Evolutionary conservation across 306 rosid genomes (phyloP).

Genomic region (Dicorynia guianensis): DNA sequence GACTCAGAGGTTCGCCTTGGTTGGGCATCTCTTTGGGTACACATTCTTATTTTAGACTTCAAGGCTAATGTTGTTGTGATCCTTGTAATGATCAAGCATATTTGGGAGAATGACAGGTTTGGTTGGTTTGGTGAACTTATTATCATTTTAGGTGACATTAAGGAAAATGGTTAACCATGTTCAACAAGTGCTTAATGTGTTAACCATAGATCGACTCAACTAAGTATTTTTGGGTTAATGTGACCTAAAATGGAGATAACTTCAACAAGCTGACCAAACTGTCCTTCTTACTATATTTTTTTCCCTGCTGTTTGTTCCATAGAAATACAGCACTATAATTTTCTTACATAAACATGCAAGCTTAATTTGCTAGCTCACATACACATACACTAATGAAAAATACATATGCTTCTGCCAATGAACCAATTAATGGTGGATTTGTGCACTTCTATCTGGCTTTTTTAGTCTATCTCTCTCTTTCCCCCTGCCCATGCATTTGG

Average conservation of each 20-base stretch:
- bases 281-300: too few relatives aligned
- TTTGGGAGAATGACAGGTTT: background rate
- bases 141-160: too few relatives aligned
- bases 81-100: background rate
- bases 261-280: too few relatives aligned
- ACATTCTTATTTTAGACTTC: slow-evolving; percentile 36
- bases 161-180: too few relatives aligned
- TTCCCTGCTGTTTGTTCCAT: slow-evolving; percentile 1
- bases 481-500: background rate
- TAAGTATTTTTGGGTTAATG: too few relatives aligned
- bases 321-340: slow-evolving; percentile 7
- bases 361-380: background rate
- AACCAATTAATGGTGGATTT: slow-evolving; percentile 14
- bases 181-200: too few relatives aligned
- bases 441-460: slow-evolving; percentile 16
- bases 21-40: slow-evolving; percentile 99
- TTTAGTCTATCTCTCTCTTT: background rate
- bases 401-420: background rate
- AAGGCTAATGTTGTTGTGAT: background rate
- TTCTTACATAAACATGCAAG: background rate
- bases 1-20: slow-evolving; percentile 93
- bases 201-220: too few relatives aligned
- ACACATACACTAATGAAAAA: background rate
- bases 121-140: too few relatives aligned
- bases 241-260: too few relatives aligned